These are phyloP conservation scores for Brasenia schreberi DNA, from an alignment of 164 flowering plant species.

Conservation along the genomic window DNA sequence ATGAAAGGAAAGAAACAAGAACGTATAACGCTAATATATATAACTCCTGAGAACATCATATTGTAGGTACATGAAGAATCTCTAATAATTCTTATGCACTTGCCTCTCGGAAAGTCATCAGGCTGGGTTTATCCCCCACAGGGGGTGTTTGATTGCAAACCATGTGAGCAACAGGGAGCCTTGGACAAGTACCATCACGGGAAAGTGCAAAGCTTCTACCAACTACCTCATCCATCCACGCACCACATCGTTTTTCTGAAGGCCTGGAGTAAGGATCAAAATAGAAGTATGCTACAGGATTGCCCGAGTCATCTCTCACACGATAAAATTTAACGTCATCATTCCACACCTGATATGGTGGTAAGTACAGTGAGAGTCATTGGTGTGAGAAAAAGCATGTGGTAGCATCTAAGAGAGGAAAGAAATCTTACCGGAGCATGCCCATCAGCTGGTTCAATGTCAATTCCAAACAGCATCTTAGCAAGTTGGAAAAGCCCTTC, in stretches of 20 bases:
- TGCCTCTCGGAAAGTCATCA: slow-evolving; percentile 98
- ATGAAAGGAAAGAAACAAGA: no score
- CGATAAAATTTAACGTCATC: slow-evolving; percentile 71
- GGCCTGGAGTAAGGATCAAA: slow-evolving; percentile 98
- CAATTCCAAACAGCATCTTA: slow-evolving; percentile 67
- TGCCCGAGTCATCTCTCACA: slow-evolving; percentile 70
- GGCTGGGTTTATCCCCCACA: slow-evolving; percentile 85
- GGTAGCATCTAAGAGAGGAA: not conserved
- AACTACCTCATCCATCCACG: slow-evolving; percentile 99
- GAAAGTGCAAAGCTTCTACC: slow-evolving; percentile 70
- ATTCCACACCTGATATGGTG: slow-evolving; percentile 67
- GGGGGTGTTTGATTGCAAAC: slow-evolving; percentile 97
- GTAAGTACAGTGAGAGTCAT: not conserved
- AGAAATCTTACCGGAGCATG: slow-evolving; percentile 64
- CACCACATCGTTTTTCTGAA: slow-evolving; percentile 92
- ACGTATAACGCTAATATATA: not conserved
- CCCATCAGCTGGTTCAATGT: slow-evolving; percentile 82
- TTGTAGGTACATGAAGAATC: no score
- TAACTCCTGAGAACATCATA: not conserved
- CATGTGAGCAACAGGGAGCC: slow-evolving; percentile 95
- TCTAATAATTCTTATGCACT: not conserved
- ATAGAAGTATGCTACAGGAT: slow-evolving; percentile 84
- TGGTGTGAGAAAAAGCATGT: not conserved
- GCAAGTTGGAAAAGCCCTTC: slow-evolving; percentile 93
- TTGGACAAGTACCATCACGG: slow-evolving; percentile 48